Evolutionary conservation across 2,329 filamentous ascomycete genomes (phyloP).

Genomic region (Penicillium brevicompactum): DNA sequence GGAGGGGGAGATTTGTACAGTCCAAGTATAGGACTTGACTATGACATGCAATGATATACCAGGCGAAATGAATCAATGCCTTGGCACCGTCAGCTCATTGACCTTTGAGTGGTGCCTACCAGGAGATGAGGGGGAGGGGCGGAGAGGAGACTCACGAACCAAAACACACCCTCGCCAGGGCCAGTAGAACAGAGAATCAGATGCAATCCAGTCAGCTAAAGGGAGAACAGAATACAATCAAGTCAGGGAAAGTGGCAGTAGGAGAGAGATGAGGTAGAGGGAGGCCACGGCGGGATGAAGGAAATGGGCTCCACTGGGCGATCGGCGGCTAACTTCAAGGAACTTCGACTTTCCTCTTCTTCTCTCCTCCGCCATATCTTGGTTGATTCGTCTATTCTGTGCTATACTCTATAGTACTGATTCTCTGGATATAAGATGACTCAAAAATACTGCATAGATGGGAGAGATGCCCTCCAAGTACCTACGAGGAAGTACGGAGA

Average conservation of each 20-base stretch:
- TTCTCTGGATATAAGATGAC: no score
- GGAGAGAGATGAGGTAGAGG: conserved; percentile 19
- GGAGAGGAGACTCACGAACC: conserved; percentile 18
- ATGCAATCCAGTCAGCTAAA: conserved; percentile 3
- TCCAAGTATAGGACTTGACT: conserved; percentile 17
- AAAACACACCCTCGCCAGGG: conserved; percentile 9
- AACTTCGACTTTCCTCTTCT: neutral
- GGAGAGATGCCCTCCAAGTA: no score
- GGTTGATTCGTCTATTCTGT: neutral
- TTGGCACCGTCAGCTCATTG: conserved; percentile 30
- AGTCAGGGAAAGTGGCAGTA: conserved; percentile 6
- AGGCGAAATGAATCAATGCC: conserved; percentile 19
- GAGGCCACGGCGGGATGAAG: conserved; percentile 34
- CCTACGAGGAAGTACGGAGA: no score
- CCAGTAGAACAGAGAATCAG: conserved; percentile 6
- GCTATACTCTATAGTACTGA: neutral
- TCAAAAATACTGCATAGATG: no score
- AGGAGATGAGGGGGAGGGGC: conserved; percentile 24
- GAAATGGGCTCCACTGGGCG: conserved; percentile 34
- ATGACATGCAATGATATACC: conserved; percentile 21
- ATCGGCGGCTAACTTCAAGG: conserved; percentile 35
- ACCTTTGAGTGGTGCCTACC: conserved; percentile 29
- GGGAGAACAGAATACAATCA: conserved; percentile 1
- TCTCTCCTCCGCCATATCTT: no score
- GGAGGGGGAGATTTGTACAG: conserved; percentile 19